Evolutionary conservation across 2,329 filamentous ascomycete species (phyloP).

Genomic region (Xylaria sp.): DNA sequence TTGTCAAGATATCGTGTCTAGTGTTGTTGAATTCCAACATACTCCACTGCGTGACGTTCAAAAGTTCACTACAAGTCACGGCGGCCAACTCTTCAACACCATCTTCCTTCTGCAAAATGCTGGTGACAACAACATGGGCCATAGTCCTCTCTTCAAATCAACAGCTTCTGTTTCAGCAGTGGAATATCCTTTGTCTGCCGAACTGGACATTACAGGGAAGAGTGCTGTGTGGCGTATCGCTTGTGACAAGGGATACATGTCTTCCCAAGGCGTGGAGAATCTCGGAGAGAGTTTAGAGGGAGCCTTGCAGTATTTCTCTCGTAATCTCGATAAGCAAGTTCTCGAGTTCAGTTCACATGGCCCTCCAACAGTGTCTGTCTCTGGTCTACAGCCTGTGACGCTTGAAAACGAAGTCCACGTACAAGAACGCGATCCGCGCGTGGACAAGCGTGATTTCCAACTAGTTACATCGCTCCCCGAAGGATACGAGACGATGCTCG

Average conservation of each 20-base stretch:
- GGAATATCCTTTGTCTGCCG: conserved; percentile 84
- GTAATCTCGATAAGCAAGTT: conserved; percentile 59
- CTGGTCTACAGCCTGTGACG: conserved; percentile 65
- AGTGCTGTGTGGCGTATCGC: conserved; percentile 77
- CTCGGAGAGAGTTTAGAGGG: conserved; percentile 70
- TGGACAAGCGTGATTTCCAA: not conserved
- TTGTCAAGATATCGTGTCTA: conserved; percentile 75
- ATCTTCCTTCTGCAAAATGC: conserved; percentile 66
- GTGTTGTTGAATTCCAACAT: conserved; percentile 77
- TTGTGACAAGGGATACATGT: conserved; percentile 68
- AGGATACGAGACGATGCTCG: conserved; percentile 52
- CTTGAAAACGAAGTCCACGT: conserved; percentile 19
- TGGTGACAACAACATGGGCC: conserved; percentile 7
- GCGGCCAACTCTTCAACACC: conserved; percentile 61
- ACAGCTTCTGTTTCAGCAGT: conserved; percentile 73
- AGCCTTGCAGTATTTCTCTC: conserved; percentile 67
- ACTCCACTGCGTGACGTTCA: conserved; percentile 80
- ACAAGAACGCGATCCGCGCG: not conserved
- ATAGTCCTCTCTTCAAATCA: conserved; percentile 66
- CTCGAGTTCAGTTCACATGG: conserved; percentile 61
- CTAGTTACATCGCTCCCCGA: not conserved
- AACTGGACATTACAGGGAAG: conserved; percentile 73
- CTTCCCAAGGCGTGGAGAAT: conserved; percentile 55
- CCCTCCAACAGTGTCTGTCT: conserved; percentile 67
- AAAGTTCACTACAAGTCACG: conserved; percentile 55